Evolutionary conservation across 345 rosid species (phyloP), one percentile per base, ranked within the genome.

Genomic region (Noccaea caerulescens): DNA sequence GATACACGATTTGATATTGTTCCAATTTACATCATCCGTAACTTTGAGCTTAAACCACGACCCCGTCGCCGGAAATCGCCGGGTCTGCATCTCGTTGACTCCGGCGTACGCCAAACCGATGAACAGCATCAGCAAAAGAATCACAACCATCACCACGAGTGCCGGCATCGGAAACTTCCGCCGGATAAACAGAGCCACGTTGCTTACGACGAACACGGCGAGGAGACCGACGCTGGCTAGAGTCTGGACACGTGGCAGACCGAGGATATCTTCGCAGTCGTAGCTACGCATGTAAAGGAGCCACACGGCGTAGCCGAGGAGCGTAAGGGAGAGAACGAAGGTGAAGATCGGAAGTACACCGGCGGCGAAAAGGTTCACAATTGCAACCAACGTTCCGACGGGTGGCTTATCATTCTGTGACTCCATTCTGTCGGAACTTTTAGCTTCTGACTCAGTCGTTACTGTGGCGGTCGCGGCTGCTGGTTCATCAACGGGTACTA

Each of bases 261-360:
- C 77, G 64, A 88, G 55, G 25, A 92, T 79, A 41, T 70, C 71
- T 56, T 92, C 95, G 62, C 98, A 90, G 57, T 85, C 95, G 20
- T 84, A 88, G 79, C 80, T 82, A 60, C 81, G 83, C 92, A 90
- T 90, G 85, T 78, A 86, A 3, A 90, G 69, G 8, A 88, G 77
- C 91, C 89, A 86, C 11, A 83, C 77, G 12, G 75, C 84, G 7
- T 81, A 79, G 9, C 86, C 94, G 1, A 92, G 80, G n/a, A 88
- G 51, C 0, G 92, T 84, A 3, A 90, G 87, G 1, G 94, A 86
- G n/a, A 90, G 72, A 12, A 90, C 44, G 42, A 85, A 77, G 0
- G 88, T 72, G 47, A 82, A 39, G 13, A 84, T 73, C 1, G 83
- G 70, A 14, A 86, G 54, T 0, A 87, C 14, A 23, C 86, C 82